These are phyloP conservation scores for Colletotrichum lindemuthianum DNA, from an alignment of 2,329 filamentous ascomycete genomes.

Conservation along the genomic window DNA sequence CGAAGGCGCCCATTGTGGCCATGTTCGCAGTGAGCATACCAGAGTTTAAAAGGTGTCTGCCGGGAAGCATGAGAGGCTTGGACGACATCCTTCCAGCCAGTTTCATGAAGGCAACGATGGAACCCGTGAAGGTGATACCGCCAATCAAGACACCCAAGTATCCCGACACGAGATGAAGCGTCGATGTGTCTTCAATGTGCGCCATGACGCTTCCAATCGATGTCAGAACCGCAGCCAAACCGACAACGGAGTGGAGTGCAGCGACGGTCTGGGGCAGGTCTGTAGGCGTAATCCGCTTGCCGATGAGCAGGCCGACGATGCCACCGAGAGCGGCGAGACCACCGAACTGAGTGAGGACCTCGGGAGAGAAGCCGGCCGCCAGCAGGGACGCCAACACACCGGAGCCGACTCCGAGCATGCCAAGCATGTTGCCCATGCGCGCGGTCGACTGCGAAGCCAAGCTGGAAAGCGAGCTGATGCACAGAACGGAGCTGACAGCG, in stretches of 20 bases:
- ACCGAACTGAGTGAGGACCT: slow-evolving; percentile 84
- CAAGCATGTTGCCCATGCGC: slow-evolving; percentile 84
- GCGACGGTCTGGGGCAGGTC: slow-evolving; percentile 91
- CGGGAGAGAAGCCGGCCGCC: slow-evolving; percentile 82
- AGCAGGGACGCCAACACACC: slow-evolving; percentile 85
- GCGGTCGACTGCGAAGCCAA: slow-evolving; percentile 86
- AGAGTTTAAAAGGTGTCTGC: slow-evolving; percentile 79
- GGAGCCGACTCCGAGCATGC: slow-evolving; percentile 84
- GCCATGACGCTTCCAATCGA: slow-evolving; percentile 86
- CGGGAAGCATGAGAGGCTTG: slow-evolving; percentile 76
- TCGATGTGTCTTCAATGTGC: slow-evolving; percentile 66
- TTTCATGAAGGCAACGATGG: slow-evolving; percentile 89
- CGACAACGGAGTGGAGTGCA: slow-evolving; percentile 89
- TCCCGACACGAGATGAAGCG: slow-evolving; percentile 84
- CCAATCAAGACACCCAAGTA: slow-evolving; percentile 88
- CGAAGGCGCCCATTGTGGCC: slow-evolving; percentile 85
- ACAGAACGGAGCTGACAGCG: slow-evolving; percentile 83
- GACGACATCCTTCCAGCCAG: slow-evolving; percentile 86
- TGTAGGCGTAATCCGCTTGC: slow-evolving; percentile 87
- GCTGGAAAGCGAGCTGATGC: slow-evolving; percentile 84
- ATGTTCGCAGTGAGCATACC: slow-evolving; percentile 79
- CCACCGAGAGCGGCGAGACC: slow-evolving; percentile 77
- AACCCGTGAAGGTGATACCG: slow-evolving; percentile 91
- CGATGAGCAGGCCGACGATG: slow-evolving; percentile 77
- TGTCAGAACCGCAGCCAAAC: slow-evolving; percentile 86